Percentiles rank a stretch among this genome's conserved stretches.
Evolutionary conservation across 2,329 filamentous ascomycete species (phyloP).

Genomic region (Neonectria neomacrospora): DNA sequence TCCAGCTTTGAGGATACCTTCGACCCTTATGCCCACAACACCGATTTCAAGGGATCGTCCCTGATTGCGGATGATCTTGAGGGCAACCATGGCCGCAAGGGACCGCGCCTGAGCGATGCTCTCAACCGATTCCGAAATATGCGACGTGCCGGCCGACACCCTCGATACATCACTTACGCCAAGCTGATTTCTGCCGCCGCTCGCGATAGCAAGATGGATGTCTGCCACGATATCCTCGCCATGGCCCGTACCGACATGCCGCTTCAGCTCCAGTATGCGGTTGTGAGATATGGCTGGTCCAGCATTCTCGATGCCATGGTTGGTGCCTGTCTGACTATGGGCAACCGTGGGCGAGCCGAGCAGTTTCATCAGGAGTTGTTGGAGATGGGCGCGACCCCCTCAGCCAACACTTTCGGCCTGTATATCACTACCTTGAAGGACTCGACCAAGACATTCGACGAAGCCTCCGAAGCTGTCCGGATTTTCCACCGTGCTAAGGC

Average conservation of each 20-base stretch:
- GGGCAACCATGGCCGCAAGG: slow-evolving; percentile 77
- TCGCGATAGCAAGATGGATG: slow-evolving; percentile 81
- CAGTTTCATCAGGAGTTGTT: slow-evolving; percentile 92
- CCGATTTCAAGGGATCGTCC: slow-evolving; percentile 93
- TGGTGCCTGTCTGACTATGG: slow-evolving; percentile 85
- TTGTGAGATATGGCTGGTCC: slow-evolving; percentile 95
- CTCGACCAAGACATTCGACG: slow-evolving; percentile 96
- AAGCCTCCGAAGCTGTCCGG: slow-evolving; percentile 95
- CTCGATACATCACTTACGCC: slow-evolving; percentile 95
- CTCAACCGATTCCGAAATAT: slow-evolving; percentile 90
- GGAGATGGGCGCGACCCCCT: slow-evolving; percentile 89
- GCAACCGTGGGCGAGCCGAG: slow-evolving; percentile 82
- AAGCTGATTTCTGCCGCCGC: slow-evolving; percentile 93
- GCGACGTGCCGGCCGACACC: slow-evolving; percentile 89
- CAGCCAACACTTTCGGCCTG: slow-evolving; percentile 96
- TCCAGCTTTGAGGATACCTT: slow-evolving; percentile 82
- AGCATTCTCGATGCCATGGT: slow-evolving; percentile 98
- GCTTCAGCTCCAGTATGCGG: slow-evolving; percentile 81
- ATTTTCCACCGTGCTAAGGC: slow-evolving; percentile 95
- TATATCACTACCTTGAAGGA: slow-evolving; percentile 99
- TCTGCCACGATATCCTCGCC: slow-evolving; percentile 86
- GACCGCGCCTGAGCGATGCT: slow-evolving; percentile 81
- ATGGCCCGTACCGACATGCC: slow-evolving; percentile 94
- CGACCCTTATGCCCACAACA: slow-evolving; percentile 90
- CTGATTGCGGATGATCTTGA: slow-evolving; percentile 92